These are phyloP conservation scores for Dipodascus geniculatus DNA, from an alignment of 805 yeast species.

Conservation along the genomic window DNA sequence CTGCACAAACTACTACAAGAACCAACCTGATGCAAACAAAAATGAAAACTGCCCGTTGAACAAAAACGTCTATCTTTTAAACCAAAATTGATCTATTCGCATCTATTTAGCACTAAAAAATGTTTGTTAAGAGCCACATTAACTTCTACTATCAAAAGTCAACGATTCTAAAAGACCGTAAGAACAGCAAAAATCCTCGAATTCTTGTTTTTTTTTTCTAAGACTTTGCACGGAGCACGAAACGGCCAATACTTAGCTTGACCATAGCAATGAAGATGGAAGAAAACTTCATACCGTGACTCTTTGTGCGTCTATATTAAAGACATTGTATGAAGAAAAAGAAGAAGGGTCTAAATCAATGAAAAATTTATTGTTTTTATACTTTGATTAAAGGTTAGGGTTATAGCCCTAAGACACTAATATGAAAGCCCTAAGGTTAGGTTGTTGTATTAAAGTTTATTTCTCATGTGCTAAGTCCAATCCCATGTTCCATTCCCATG, in stretches of 20 bases:
- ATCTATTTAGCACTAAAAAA: neutral
- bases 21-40: neutral
- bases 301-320: slow-evolving; percentile 1
- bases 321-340: slow-evolving; percentile 1
- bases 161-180: slow-evolving; percentile 2
- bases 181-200: neutral
- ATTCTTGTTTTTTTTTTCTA: neutral
- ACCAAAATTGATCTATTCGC: neutral
- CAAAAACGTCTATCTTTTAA: neutral
- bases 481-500: too few relatives aligned
- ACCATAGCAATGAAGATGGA: slow-evolving; percentile 1
- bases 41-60: neutral
- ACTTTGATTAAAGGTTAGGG: neutral
- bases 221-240: slow-evolving; percentile 1
- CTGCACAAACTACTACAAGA: neutral
- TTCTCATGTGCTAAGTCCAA: too few relatives aligned
- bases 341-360: neutral
- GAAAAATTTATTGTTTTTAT: neutral
- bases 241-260: neutral
- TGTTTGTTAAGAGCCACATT: slow-evolving; percentile 1
- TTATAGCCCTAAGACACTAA: neutral
- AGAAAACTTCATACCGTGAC: slow-evolving; percentile 1
- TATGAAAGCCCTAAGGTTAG: too few relatives aligned
- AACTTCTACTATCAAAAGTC: neutral
- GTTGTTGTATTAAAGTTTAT: too few relatives aligned